Percentiles rank a stretch among this genome's conserved stretches.
phyloP scores from a whole-genome alignment of 306 rosid genomes.

The Castanea mollissima region DNA sequence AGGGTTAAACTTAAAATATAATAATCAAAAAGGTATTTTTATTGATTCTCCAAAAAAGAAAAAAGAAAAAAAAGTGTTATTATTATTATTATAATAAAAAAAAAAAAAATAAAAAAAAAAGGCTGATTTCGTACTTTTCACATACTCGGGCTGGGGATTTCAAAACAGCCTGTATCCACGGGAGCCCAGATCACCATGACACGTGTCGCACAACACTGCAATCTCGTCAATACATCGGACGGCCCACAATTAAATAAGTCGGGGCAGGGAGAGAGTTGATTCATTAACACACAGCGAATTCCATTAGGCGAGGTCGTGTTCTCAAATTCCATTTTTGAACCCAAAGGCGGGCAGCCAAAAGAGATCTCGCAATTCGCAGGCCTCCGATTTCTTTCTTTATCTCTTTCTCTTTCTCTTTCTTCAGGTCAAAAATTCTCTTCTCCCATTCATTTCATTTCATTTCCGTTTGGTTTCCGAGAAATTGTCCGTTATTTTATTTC shows the following conservation, averaged over 20 bases:
- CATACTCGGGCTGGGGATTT: conserved; percentile 5
- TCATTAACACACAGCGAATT: conserved; percentile 37
- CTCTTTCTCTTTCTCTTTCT: conserved; percentile 6
- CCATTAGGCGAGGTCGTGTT: conserved; percentile 11
- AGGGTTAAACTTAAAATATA: no score
- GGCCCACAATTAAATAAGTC: conserved; percentile 11
- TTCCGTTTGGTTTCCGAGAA: not conserved
- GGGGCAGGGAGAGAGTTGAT: not conserved
- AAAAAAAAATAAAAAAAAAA: no score
- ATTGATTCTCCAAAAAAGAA: no score
- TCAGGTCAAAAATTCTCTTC: conserved; percentile 29
- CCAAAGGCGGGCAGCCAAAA: conserved; percentile 27
- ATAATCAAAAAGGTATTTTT: no score
- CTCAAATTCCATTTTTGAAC: conserved; percentile 30
- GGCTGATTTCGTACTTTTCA: conserved; percentile 2
- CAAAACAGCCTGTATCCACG: conserved; percentile 24
- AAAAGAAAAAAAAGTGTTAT: no score
- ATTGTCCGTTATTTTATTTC: not conserved
- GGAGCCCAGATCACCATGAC: conserved; percentile 16
- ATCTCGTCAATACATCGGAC: conserved; percentile 25
- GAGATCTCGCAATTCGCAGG: conserved; percentile 21
- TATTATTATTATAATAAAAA: no score
- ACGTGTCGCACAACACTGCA: conserved; percentile 36
- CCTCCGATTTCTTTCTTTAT: not conserved
- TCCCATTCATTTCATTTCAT: not conserved